phyloP scores from a whole-genome alignment of 768 basidiomycete genomes.

The Hebeloma cylindrosporum region DNA sequence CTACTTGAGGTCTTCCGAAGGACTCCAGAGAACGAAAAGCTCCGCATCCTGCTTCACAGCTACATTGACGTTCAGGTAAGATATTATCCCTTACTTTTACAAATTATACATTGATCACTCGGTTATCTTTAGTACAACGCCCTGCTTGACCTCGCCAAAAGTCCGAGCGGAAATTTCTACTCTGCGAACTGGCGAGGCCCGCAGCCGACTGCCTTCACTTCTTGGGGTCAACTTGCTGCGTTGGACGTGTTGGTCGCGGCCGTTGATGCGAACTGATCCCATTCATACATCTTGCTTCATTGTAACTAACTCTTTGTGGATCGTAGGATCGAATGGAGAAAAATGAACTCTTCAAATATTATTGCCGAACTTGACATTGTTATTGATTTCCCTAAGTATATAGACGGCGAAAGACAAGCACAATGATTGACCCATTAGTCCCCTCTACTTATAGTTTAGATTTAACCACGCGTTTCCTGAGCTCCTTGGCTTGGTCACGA shows the following conservation, averaged over 20 bases:
- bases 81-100: not conserved
- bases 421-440: not conserved
- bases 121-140: constrained; percentile 42
- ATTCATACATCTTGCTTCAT: no score
- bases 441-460: not conserved
- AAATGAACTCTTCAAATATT: constrained; percentile 13
- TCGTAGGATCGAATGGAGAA: constrained; percentile 3
- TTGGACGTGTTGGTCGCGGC: constrained; percentile 43
- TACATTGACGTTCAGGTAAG: constrained; percentile 53
- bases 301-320: no score
- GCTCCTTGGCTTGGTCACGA: not conserved
- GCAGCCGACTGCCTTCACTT: constrained; percentile 39
- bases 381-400: no score
- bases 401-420: no score
- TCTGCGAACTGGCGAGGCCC: constrained; percentile 50
- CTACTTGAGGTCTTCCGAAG: constrained; percentile 45
- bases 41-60: constrained; percentile 44
- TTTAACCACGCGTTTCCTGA: not conserved
- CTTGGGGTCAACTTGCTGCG: constrained; percentile 51
- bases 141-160: constrained; percentile 46
- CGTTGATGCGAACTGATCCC: constrained; percentile 34
- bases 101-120: not conserved
- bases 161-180: constrained; percentile 43
- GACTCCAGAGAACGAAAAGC: constrained; percentile 34
- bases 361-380: no score